These are phyloP conservation scores for Pistacia vera DNA, from an alignment of 345 rosid species.

Conservation along the genomic window DNA sequence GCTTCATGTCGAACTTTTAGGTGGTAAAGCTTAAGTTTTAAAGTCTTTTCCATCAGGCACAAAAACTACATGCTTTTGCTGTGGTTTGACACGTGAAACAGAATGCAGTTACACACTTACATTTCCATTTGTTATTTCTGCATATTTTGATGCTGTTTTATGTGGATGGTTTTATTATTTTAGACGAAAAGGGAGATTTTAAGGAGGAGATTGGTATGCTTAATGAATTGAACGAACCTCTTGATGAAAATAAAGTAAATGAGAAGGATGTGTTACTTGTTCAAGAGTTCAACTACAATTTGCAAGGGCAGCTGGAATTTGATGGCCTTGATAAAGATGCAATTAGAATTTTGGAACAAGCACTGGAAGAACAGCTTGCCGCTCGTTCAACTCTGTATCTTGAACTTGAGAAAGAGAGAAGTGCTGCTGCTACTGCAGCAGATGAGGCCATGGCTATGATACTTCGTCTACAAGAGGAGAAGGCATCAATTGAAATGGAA, in stretches of 20 bases:
- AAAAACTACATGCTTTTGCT: not conserved
- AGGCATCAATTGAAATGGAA: slow-evolving; percentile 65
- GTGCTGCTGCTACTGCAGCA: slow-evolving; percentile 71
- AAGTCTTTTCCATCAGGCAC: not conserved
- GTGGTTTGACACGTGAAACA: not conserved
- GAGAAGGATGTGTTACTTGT: slow-evolving; percentile 24
- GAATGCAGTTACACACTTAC: slow-evolving; percentile 10
- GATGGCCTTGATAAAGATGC: slow-evolving; percentile 30
- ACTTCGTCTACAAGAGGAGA: slow-evolving; percentile 67
- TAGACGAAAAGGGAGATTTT: slow-evolving; percentile 40
- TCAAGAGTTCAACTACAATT: slow-evolving; percentile 29
- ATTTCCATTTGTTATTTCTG: slow-evolving; percentile 4
- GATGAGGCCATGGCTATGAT: slow-evolving; percentile 81
- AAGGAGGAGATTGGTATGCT: slow-evolving; percentile 30
- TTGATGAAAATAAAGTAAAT: slow-evolving; percentile 23
- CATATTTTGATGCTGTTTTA: slow-evolving; percentile 19
- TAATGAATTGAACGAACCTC: slow-evolving; percentile 32
- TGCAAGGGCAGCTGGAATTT: slow-evolving; percentile 27
- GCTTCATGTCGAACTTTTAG: not conserved
- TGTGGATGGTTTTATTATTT: slow-evolving; percentile 23
- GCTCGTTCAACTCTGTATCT: slow-evolving; percentile 44
- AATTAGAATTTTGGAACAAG: slow-evolving; percentile 41
- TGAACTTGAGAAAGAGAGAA: slow-evolving; percentile 82
- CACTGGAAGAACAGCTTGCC: slow-evolving; percentile 47
- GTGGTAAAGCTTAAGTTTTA: not conserved